Conservation (phyloP, 2,329 filamentous ascomycete genomes). For the Ophiostoma pallidulum region DNA sequence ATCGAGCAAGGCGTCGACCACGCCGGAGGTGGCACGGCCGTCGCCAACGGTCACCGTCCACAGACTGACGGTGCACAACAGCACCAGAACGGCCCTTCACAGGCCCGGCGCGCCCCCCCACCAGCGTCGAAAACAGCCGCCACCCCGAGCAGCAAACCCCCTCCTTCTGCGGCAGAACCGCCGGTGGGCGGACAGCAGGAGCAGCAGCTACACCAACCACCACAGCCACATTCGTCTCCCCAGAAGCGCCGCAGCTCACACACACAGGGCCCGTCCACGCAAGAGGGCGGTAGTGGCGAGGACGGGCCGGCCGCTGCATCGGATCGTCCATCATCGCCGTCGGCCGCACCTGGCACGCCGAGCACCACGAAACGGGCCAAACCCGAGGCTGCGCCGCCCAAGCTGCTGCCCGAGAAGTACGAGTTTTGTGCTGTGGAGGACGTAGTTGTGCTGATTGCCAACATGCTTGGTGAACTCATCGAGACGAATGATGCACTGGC, state of each 20-base stretch:
- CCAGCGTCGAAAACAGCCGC: not conserved
- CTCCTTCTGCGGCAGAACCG: not conserved
- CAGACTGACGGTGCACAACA: not conserved
- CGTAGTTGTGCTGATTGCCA: slow-evolving; percentile 80
- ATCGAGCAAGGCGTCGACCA: slow-evolving; percentile 18
- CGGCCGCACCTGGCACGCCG: slow-evolving; percentile 7
- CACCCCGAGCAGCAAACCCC: not conserved
- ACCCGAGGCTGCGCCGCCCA: slow-evolving; percentile 41
- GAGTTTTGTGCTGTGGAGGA: slow-evolving; percentile 76
- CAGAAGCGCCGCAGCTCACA: slow-evolving; percentile 38
- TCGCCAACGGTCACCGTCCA: not conserved
- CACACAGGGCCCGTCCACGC: slow-evolving; percentile 28
- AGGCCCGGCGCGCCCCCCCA: not conserved
- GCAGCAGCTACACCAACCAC: slow-evolving; percentile 7
- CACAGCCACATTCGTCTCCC: slow-evolving; percentile 14
- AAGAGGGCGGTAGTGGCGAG: slow-evolving; percentile 13
- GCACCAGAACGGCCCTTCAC: not conserved
- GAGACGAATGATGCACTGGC: slow-evolving; percentile 84
- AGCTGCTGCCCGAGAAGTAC: slow-evolving; percentile 62
- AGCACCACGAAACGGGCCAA: slow-evolving; percentile 43
- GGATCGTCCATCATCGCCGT: slow-evolving; percentile 14
- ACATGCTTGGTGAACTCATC: slow-evolving; percentile 94
- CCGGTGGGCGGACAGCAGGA: not conserved
- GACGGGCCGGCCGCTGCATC: slow-evolving; percentile 16
- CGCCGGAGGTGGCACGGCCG: slow-evolving; percentile 5